phyloP scores from a whole-genome alignment of 2,329 filamentous ascomycete species.

The Paecilomyces formosus region DNA sequence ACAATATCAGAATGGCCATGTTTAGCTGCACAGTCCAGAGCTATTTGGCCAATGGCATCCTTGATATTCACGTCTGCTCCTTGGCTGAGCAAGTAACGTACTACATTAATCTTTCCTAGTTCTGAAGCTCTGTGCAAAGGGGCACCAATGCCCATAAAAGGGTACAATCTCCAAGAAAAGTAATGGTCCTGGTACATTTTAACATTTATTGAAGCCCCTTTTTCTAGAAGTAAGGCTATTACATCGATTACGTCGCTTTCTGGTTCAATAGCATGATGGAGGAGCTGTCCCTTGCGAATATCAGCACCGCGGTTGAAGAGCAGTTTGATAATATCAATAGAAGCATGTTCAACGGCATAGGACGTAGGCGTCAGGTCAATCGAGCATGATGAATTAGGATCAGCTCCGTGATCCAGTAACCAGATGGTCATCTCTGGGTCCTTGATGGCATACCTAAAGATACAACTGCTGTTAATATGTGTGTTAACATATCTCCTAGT shows the following conservation, averaged over 20 bases:
- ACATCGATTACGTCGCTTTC: neutral
- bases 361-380: neutral
- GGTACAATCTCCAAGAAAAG: neutral
- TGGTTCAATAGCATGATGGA: neutral
- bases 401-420: neutral
- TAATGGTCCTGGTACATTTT: neutral
- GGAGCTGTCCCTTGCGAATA: neutral
- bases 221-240: neutral
- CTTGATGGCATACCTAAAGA: neutral
- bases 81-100: neutral
- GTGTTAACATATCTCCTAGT: neutral
- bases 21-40: neutral
- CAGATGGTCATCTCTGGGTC: neutral
- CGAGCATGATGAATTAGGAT: neutral
- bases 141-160: neutral
- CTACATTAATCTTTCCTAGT: neutral
- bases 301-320: neutral
- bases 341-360: neutral
- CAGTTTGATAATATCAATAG: neutral
- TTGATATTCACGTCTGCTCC: neutral
- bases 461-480: neutral
- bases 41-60: neutral
- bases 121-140: neutral
- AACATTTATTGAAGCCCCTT: neutral
- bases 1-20: neutral